phyloP scores from a whole-genome alignment of 2,329 filamentous ascomycete species.

The Colletotrichum somersetense region DNA sequence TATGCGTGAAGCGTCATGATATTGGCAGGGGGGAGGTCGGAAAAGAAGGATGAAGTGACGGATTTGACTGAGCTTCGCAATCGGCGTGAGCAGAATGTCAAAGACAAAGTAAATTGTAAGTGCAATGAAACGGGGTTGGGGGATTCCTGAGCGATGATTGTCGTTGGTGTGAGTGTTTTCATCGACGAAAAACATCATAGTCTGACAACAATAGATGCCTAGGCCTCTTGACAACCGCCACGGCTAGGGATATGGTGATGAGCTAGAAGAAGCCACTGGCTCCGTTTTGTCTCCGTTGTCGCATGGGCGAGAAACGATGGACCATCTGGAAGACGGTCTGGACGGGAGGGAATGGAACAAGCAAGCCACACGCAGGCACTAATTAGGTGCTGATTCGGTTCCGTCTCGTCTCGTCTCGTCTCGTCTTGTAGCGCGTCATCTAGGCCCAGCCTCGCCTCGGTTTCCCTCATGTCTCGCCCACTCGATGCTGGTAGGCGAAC shows the following conservation, averaged over 20 bases:
- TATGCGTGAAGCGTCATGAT: conserved; percentile 37
- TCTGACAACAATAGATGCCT: conserved; percentile 28
- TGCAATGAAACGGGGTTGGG: conserved; percentile 13
- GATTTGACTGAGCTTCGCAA: conserved; percentile 12
- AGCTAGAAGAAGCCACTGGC: conserved; percentile 39
- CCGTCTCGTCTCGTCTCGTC: conserved; percentile 42
- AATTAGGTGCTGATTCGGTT: conserved; percentile 39
- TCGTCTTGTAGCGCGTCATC: conserved; percentile 35
- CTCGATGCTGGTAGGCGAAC: conserved; percentile 31
- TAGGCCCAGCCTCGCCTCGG: conserved; percentile 33
- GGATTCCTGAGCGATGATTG: conserved; percentile 1
- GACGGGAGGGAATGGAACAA: conserved; percentile 39
- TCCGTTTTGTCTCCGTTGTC: conserved; percentile 38
- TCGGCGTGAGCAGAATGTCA: conserved; percentile 9
- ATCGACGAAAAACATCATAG: conserved; percentile 40
- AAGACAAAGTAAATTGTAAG: background rate
- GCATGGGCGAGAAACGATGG: conserved; percentile 38
- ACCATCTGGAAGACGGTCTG: conserved; percentile 24
- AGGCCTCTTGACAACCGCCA: conserved; percentile 35
- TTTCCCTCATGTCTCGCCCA: conserved; percentile 33
- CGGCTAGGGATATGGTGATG: conserved; percentile 30
- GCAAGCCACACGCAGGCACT: conserved; percentile 38
- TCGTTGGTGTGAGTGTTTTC: conserved; percentile 36
- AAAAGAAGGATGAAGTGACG: background rate
- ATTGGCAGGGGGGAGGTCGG: conserved; percentile 29